Conservation (phyloP, 768 basidiomycete species). For the Daedaleopsis sinensis region DNA sequence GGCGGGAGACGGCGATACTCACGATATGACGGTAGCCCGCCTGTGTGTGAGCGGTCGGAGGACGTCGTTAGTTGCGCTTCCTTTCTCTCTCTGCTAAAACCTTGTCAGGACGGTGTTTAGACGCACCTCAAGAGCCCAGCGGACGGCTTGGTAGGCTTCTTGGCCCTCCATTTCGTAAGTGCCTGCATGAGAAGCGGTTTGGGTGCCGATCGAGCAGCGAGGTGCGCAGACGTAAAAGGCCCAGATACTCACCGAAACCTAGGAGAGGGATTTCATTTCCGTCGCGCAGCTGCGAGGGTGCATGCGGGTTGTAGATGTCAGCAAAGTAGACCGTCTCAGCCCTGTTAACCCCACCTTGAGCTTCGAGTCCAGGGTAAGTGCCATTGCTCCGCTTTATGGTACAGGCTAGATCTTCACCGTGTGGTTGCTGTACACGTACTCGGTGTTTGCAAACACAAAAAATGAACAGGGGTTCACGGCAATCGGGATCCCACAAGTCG, state of each 20-base stretch:
- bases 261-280: slow-evolving; percentile 58
- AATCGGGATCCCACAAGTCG: neutral
- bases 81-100: slow-evolving; percentile 2
- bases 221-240: neutral
- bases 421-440: too few relatives aligned
- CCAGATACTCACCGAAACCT: slow-evolving; percentile 50
- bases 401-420: neutral
- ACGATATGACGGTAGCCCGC: slow-evolving; percentile 68
- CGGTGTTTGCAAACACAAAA: neutral
- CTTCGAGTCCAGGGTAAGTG: slow-evolving; percentile 27
- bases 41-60: slow-evolving; percentile 31
- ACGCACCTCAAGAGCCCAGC: slow-evolving; percentile 62
- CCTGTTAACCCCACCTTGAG: slow-evolving; percentile 22
- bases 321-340: neutral
- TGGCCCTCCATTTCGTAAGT: slow-evolving; percentile 67
- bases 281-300: slow-evolving; percentile 45
- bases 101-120: slow-evolving; percentile 4
- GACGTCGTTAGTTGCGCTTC: slow-evolving; percentile 1
- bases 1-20: slow-evolving; percentile 27
- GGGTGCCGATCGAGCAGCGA: slow-evolving; percentile 1
- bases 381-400: slow-evolving; percentile 3
- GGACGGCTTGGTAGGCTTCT: slow-evolving; percentile 58
- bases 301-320: neutral
- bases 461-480: neutral
- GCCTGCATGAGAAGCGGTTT: slow-evolving; percentile 31